Conservation (phyloP, 768 basidiomycete species). For the Amanita pallidorosea region DNA sequence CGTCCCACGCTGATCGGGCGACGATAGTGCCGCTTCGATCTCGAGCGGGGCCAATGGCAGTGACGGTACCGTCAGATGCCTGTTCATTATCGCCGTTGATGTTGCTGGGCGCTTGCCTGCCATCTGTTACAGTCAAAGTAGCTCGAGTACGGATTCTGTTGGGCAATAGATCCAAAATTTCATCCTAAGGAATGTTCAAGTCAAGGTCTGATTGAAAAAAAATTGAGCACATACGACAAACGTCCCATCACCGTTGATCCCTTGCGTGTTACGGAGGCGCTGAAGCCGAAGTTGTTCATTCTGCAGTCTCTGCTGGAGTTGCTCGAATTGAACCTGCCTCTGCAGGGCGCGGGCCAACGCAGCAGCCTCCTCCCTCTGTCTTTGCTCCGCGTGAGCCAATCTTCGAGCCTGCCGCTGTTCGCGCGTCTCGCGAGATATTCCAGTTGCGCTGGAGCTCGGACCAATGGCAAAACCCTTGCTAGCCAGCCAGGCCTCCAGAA, state of each 20-base stretch:
- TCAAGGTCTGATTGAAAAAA: background rate
- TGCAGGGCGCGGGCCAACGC: slow-evolving; percentile 49
- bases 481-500: slow-evolving; percentile 88
- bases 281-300: slow-evolving; percentile 3
- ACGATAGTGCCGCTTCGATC: slow-evolving; percentile 73
- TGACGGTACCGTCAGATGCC: slow-evolving; percentile 18
- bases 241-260: slow-evolving; percentile 4
- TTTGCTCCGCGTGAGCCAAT: slow-evolving; percentile 41
- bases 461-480: slow-evolving; percentile 82
- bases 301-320: slow-evolving; percentile 14
- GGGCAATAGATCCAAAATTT: slow-evolving; percentile 13
- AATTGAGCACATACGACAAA: slow-evolving; percentile 9
- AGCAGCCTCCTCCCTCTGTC: slow-evolving; percentile 50
- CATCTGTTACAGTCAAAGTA: slow-evolving; percentile 7
- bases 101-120: background rate
- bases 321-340: slow-evolving; percentile 31
- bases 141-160: slow-evolving; percentile 7
- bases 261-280: background rate
- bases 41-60: slow-evolving; percentile 17
- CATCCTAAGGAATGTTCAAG: slow-evolving; percentile 8
- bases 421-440: slow-evolving; percentile 61
- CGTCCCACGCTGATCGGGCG: slow-evolving; percentile 53
- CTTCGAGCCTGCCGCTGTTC: slow-evolving; percentile 62
- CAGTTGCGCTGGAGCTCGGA: slow-evolving; percentile 68
- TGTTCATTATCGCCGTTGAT: slow-evolving; percentile 11